Evolutionary conservation across 495 filamentous ascomycete species (phyloP), one percentile per base, ranked within the genome.

Genomic region (Cercophora sp.): DNA sequence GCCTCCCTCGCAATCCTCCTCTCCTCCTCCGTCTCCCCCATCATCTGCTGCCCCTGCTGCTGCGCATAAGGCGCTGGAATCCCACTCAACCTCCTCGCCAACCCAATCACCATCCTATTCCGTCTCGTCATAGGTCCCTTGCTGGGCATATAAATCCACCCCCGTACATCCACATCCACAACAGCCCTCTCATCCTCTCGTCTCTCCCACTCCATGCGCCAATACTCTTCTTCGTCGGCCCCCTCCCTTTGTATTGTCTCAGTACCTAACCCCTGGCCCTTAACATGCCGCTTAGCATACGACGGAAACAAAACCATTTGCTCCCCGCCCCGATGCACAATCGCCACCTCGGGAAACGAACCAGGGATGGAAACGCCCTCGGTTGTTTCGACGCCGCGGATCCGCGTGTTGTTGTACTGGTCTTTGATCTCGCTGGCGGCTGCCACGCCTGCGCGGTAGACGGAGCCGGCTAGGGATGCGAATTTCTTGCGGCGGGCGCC

Each of bases 241-340:
- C 59, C 57, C 15, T 54, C 41, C n/a, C 50, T 15, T 4, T 51
- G 35, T 6, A 42, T 35, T 5, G 52, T 41, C 22, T 48, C 45
- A 23, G 48, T 45, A 4, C 19, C 13, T 23, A 32, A 26, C 27
- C 53, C 50, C 64, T 51, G 58, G 59, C 48, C 55, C 59, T 76
- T 82, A n/a, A 77, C 63, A 67, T 94, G 79, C 60, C 76, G 78
- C 65, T 88, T 75, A 36, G 88, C 87, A 71, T 97, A 94, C 60
- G 88, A 92, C 6, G 93, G 93, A 62, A 96, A 99, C 11, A 97
- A 60, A 9, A 97, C 79, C 83, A 99, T 87, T 72, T 96, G 88
- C 69, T 96, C 92, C 56, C 87, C 82, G 18, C 87, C 91, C 32
- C 81, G 85, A 6, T 83, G 77, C 18, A 86, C 82, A 45, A 96